A percentile compares a stretch with the other conserved stretches of the same genome.
Evolutionary conservation across 2,329 filamentous ascomycete species (phyloP).

Genomic region (Stagonosporopsis cucurbitacearum): DNA sequence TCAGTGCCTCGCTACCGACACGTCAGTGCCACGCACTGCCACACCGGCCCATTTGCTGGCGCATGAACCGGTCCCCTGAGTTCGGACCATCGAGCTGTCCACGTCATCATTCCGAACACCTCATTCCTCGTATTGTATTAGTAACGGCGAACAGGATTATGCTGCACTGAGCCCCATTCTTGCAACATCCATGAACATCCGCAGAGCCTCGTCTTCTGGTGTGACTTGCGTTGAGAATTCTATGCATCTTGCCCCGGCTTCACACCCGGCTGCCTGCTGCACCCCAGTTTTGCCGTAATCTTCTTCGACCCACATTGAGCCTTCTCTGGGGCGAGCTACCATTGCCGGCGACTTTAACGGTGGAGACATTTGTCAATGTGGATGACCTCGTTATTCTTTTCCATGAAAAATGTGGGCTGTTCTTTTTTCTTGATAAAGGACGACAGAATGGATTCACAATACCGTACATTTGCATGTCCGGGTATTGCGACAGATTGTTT

Average conservation of each 20-base stretch:
- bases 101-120: constrained; percentile 25
- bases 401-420: background rate
- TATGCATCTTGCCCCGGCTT: constrained; percentile 3
- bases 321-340: constrained; percentile 6
- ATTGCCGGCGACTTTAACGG: background rate
- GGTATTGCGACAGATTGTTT: constrained; percentile 8
- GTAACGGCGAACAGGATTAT: constrained; percentile 10
- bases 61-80: constrained; percentile 28
- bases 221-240: background rate
- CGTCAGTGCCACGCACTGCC: constrained; percentile 20
- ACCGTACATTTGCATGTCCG: background rate
- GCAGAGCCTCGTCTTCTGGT: background rate
- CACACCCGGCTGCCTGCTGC: background rate
- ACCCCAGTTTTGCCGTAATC: background rate
- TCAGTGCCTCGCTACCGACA: background rate
- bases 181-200: background rate
- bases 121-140: constrained; percentile 14
- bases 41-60: constrained; percentile 14
- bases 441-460: constrained; percentile 1
- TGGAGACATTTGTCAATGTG: constrained; percentile 5
- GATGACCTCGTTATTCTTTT: background rate
- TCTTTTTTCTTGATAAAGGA: background rate
- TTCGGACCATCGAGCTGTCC: constrained; percentile 22
- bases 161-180: constrained; percentile 7
- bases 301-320: constrained; percentile 13